Conservation (phyloP, 371 early-diverging fungal species). For the Lichtheimia corymbifera region DNA sequence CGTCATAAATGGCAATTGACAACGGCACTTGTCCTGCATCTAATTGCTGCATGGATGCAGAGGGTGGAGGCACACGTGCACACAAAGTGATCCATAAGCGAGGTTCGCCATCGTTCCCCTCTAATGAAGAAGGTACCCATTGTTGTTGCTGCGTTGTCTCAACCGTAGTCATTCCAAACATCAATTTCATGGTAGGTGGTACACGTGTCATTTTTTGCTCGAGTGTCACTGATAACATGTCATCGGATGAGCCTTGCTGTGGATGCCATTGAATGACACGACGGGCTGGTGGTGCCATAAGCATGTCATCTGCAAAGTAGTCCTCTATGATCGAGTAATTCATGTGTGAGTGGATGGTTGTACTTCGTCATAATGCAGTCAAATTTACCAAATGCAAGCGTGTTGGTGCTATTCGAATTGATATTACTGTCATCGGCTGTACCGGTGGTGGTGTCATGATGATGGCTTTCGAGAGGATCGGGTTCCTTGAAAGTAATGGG, state of each 20-base stretch:
- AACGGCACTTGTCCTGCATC: constrained; percentile 14
- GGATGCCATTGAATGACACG: constrained; percentile 15
- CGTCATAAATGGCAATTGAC: constrained; percentile 8
- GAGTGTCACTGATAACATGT: constrained; percentile 3
- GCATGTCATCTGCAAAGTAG: neutral
- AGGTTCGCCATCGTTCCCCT: neutral
- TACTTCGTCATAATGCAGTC: no score
- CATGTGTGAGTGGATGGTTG: no score
- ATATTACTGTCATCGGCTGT: neutral
- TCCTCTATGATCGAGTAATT: neutral
- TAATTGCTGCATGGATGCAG: neutral
- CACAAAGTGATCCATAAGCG: constrained; percentile 14
- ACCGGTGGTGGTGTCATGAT: neutral
- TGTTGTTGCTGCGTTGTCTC: constrained; percentile 19
- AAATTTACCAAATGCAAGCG: no score
- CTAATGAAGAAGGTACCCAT: neutral
- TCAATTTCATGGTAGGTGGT: constrained; percentile 7
- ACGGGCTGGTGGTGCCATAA: constrained; percentile 1
- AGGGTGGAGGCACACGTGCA: constrained; percentile 13
- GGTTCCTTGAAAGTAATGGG: constrained; percentile 1
- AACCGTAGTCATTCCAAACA: constrained; percentile 16
- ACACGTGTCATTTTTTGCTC: neutral
- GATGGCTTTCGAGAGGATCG: neutral
- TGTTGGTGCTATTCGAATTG: no score
- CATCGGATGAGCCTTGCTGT: constrained; percentile 5